phyloP scores from a whole-genome alignment of 2,329 filamentous ascomycete genomes.

The Lachnellula arida region DNA sequence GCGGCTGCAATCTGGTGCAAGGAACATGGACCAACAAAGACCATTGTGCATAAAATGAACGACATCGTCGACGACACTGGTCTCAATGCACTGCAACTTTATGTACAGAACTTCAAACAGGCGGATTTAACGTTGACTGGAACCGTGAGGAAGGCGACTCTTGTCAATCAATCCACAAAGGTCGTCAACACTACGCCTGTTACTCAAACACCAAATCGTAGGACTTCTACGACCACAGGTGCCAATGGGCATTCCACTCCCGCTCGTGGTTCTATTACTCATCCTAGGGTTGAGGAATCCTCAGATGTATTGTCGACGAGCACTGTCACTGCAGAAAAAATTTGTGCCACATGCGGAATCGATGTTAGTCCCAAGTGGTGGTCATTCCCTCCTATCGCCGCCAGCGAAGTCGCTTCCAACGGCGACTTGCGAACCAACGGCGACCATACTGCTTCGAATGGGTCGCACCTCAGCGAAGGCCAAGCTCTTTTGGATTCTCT shows the following conservation, averaged over 20 bases:
- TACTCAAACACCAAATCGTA: slow-evolving; percentile 42
- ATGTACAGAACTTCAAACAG: slow-evolving; percentile 87
- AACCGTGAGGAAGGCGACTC: slow-evolving; percentile 86
- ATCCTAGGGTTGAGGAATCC: slow-evolving; percentile 26
- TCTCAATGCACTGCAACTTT: slow-evolving; percentile 80
- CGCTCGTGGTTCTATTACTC: slow-evolving; percentile 25
- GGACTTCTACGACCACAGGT: slow-evolving; percentile 50
- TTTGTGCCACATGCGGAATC: slow-evolving; percentile 60
- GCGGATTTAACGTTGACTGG: slow-evolving; percentile 87
- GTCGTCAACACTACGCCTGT: slow-evolving; percentile 17
- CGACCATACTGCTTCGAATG: slow-evolving; percentile 6
- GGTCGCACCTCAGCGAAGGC: slow-evolving; percentile 10
- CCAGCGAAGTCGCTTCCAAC: not conserved
- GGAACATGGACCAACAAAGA: slow-evolving; percentile 71
- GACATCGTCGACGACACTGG: slow-evolving; percentile 68
- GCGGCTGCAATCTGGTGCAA: slow-evolving; percentile 89
- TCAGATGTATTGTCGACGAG: slow-evolving; percentile 5
- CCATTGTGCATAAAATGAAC: slow-evolving; percentile 70
- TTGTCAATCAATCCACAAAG: slow-evolving; percentile 37
- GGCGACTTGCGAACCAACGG: slow-evolving; percentile 10
- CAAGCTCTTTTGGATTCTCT: slow-evolving; percentile 2
- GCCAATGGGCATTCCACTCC: slow-evolving; percentile 19
- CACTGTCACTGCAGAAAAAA: slow-evolving; percentile 37
- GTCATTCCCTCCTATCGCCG: slow-evolving; percentile 27
- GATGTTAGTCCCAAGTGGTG: slow-evolving; percentile 75